Evolutionary conservation across 1,139 yeast genomes (phyloP).

Genomic region (Sugiyamaella castrensis): DNA sequence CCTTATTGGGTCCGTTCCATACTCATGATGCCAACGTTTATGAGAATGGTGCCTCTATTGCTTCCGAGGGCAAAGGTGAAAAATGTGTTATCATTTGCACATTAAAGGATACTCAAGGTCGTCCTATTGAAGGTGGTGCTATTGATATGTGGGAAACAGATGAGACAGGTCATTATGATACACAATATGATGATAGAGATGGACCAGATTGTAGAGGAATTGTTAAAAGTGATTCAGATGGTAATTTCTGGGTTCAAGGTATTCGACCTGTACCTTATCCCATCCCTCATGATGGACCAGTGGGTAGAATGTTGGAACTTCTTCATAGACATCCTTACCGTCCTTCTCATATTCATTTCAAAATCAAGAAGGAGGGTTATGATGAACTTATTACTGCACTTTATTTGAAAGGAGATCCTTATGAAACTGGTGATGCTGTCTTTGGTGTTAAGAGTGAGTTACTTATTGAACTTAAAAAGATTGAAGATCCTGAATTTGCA

Average conservation of each 20-base stretch:
- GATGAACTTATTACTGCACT: slow-evolving; percentile 39
- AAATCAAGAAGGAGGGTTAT: slow-evolving; percentile 35
- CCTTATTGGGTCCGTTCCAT: slow-evolving; percentile 40
- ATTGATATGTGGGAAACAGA: slow-evolving; percentile 27
- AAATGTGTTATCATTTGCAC: slow-evolving; percentile 31
- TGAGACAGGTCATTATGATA: slow-evolving; percentile 40
- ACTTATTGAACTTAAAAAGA: slow-evolving; percentile 31
- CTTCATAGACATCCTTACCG: slow-evolving; percentile 42
- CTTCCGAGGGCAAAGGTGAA: slow-evolving; percentile 38
- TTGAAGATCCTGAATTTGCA: slow-evolving; percentile 35
- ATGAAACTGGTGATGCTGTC: slow-evolving; percentile 39
- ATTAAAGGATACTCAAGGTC: slow-evolving; percentile 35
- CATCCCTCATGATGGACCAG: slow-evolving; percentile 45
- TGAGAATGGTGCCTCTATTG: slow-evolving; percentile 34
- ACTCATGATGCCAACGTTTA: slow-evolving; percentile 38
- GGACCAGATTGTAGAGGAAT: slow-evolving; percentile 40
- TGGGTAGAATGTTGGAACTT: slow-evolving; percentile 36
- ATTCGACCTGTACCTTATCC: slow-evolving; percentile 42
- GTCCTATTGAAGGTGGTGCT: slow-evolving; percentile 28
- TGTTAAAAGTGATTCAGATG: slow-evolving; percentile 34
- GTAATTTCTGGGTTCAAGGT: slow-evolving; percentile 36
- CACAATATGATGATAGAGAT: slow-evolving; percentile 40
- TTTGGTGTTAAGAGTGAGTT: slow-evolving; percentile 35
- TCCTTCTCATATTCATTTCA: slow-evolving; percentile 42
- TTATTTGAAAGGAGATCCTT: slow-evolving; percentile 37